A percentile compares a stretch with the other conserved stretches of the same genome.
These are phyloP conservation scores for Apophysomyces elegans DNA, from an alignment of 371 early-diverging fungal species.

Conservation along the genomic window DNA sequence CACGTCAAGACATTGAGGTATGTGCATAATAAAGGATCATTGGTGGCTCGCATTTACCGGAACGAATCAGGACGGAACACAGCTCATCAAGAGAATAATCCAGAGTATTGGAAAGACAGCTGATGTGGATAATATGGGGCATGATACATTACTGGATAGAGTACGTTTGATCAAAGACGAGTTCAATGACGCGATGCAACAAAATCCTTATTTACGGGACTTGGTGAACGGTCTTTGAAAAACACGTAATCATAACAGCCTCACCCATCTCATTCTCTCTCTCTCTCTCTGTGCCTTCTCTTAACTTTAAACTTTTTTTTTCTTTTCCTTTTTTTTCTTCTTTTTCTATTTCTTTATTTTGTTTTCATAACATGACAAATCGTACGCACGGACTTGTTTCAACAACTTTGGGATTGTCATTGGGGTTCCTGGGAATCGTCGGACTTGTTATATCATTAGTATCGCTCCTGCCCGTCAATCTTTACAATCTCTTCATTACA, in stretches of 20 bases:
- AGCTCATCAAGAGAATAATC: slow-evolving; percentile 26
- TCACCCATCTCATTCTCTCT: slow-evolving; percentile 8
- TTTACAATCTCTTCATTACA: slow-evolving; percentile 37
- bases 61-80: slow-evolving; percentile 20
- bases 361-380: slow-evolving; percentile 20
- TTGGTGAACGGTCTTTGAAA: slow-evolving; percentile 7
- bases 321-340: not conserved
- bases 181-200: slow-evolving; percentile 43
- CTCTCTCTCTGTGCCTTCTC: slow-evolving; percentile 7
- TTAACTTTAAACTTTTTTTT: slow-evolving; percentile 7
- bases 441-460: slow-evolving; percentile 31
- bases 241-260: slow-evolving; percentile 1
- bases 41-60: not conserved
- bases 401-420: slow-evolving; percentile 30
- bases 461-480: slow-evolving; percentile 33
- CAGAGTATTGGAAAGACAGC: slow-evolving; percentile 49
- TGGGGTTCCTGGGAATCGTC: slow-evolving; percentile 33
- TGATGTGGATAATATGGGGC: slow-evolving; percentile 30
- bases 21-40: slow-evolving; percentile 1
- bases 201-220: slow-evolving; percentile 51
- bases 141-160: slow-evolving; percentile 30
- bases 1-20: slow-evolving; percentile 46
- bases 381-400: slow-evolving; percentile 25
- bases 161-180: slow-evolving; percentile 43
- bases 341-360: slow-evolving; percentile 4